Conservation (phyloP, 768 basidiomycete genomes). For the Mycena leptocephala region DNA sequence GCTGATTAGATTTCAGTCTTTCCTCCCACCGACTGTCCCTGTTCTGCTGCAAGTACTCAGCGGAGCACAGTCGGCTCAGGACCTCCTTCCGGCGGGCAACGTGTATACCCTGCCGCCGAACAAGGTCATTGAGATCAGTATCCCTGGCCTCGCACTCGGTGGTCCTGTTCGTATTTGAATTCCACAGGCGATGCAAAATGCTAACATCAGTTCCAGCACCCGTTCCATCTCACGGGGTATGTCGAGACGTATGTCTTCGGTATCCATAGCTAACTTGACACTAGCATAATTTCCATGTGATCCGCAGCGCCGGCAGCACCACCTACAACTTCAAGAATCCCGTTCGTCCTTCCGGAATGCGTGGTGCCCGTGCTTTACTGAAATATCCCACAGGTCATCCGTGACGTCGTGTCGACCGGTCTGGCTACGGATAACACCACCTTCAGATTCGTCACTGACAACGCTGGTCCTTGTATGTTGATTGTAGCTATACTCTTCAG, state of each 20-base stretch:
- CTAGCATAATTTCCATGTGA: constrained; percentile 56
- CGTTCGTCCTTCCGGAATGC: constrained; percentile 1
- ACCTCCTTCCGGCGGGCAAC: constrained; percentile 57
- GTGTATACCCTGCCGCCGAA: constrained; percentile 62
- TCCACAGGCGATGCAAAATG: background rate
- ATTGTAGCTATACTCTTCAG: background rate
- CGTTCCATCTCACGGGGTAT: constrained; percentile 51
- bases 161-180: constrained; percentile 47
- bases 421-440: constrained; percentile 5
- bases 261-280: background rate
- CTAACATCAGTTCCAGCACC: constrained; percentile 37
- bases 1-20: constrained; percentile 36
- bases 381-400: constrained; percentile 24
- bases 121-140: constrained; percentile 63
- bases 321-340: constrained; percentile 64
- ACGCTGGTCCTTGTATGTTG: constrained; percentile 46
- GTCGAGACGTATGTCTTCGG: background rate
- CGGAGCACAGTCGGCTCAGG: constrained; percentile 56
- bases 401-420: constrained; percentile 65
- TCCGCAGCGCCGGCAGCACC: constrained; percentile 50
- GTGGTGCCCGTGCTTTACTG: background rate
- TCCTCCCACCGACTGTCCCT: constrained; percentile 57
- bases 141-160: constrained; percentile 54
- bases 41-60: constrained; percentile 69
- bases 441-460: constrained; percentile 56